Base-by-base conservation (phyloP, 2,329 filamentous ascomycete species). In the Xylaria sp. region DNA sequence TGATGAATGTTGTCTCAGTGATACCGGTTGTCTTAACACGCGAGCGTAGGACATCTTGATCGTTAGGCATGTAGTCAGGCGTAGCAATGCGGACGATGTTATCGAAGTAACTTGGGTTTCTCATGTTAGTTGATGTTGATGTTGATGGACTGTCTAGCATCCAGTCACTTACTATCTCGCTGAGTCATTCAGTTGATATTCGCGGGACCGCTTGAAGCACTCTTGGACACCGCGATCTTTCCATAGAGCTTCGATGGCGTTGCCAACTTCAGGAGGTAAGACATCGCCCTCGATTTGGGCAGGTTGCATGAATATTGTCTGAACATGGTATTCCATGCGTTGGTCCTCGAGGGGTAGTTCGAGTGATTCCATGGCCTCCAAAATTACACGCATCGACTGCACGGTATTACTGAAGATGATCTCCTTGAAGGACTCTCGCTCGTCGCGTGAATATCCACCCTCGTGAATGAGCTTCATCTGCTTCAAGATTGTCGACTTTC, bases 401-500 rank as follows among this genome's bases (percentile, higher is more conserved):
- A 89, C 86, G 1, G 86, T 89, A 77, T 89, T 89, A 79, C 85
- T 88, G 79, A 88, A 89, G 74, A 89, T 89, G 73, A 89, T 89
- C 72, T 89, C 87, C 78, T 89, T 89, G 82, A 89, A 89, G 5
- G 85, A 88, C 76, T 89, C 86, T 66, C 86, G 83, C 77, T 89
- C 87, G 70, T 98, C 95, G 78, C 94, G 91, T 66, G 95, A 98
- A 83, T 98, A 99, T 72, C 95, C 94, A 68, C 95, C 95, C 84
- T 99, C 95, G 79, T 99, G 92, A 75, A 99, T 99, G 75, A 99
- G 91, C 86, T 98, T 99, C 92, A 96, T 96, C 84, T 96, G 92
- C 82, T 96, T 96, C 72, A 96, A 83, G 72, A 96, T 96, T 33
- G 92, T 96, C 60, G 92, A 96, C 82, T 96, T 96, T 79, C 92